A percentile compares a stretch with the other conserved stretches of the same genome.
phyloP scores from a whole-genome alignment of 2,329 filamentous ascomycete species.

The Seiridium unicorne region DNA sequence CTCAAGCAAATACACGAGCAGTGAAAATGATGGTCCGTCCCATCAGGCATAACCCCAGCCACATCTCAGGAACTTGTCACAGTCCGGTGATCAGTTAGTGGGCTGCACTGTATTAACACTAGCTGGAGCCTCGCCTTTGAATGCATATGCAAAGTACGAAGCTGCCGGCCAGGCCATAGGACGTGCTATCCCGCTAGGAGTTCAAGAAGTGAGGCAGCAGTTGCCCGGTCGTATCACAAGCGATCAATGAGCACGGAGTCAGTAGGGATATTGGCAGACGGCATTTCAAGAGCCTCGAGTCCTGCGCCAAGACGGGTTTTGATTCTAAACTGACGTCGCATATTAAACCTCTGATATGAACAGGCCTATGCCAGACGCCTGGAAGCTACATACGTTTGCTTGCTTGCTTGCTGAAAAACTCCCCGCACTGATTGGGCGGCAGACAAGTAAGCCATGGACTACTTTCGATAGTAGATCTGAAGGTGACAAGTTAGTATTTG shows the following conservation, averaged over 20 bases:
- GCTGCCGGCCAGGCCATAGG: conserved; percentile 3
- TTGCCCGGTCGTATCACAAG: conserved; percentile 20
- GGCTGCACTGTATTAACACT: not conserved
- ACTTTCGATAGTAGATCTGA: conserved; percentile 40
- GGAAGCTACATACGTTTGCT: too few species aligned
- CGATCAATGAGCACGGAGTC: not conserved
- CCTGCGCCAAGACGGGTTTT: too few species aligned
- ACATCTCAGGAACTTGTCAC: too few species aligned
- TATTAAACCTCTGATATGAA: too few species aligned
- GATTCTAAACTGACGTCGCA: too few species aligned
- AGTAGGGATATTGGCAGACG: not conserved
- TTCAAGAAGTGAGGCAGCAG: conserved; percentile 13
- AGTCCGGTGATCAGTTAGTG: too few species aligned
- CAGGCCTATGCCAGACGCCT: too few species aligned
- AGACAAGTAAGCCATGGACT: not conserved
- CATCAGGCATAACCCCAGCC: too few species aligned
- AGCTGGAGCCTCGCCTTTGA: not conserved
- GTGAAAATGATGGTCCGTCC: too few species aligned
- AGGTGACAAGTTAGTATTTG: conserved; percentile 16
- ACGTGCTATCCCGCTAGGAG: conserved; percentile 7
- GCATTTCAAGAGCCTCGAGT: too few species aligned
- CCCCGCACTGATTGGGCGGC: not conserved
- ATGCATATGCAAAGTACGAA: not conserved
- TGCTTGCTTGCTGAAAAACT: not conserved
- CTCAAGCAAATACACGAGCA: not conserved